Evolutionary conservation across 1,284 basidiomycete genomes (phyloP).

Genomic region (Trichosporon sp.): DNA sequence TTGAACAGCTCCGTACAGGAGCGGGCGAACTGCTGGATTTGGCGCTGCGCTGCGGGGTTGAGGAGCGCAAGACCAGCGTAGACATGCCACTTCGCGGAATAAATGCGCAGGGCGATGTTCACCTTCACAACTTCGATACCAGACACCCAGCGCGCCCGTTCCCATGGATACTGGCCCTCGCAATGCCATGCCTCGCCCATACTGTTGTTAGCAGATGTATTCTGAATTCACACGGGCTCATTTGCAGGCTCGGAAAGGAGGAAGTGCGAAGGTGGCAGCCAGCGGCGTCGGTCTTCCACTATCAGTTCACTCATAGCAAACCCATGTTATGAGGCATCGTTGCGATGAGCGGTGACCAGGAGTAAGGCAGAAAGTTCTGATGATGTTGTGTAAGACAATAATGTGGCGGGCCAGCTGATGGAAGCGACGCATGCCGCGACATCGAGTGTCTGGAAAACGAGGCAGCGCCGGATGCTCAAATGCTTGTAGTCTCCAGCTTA

Average conservation of each 20-base stretch:
- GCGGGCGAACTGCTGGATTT: slow-evolving; percentile 84
- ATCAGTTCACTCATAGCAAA: too few species aligned
- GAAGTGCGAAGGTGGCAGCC: background rate
- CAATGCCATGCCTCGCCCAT: slow-evolving; percentile 97
- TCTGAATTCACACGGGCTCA: too few species aligned
- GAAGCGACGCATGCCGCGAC: too few species aligned
- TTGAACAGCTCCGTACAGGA: slow-evolving; percentile 88
- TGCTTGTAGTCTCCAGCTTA: too few species aligned
- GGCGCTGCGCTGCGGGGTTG: slow-evolving; percentile 82
- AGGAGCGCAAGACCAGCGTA: slow-evolving; percentile 96
- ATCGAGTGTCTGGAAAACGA: too few species aligned
- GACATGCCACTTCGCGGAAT: slow-evolving; percentile 97
- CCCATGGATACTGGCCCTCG: slow-evolving; percentile 83
- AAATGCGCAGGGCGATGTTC: slow-evolving; percentile 93
- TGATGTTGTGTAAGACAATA: too few species aligned
- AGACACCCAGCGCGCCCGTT: slow-evolving; percentile 84
- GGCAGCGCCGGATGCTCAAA: too few species aligned
- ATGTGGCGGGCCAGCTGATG: too few species aligned
- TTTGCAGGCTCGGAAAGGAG: background rate
- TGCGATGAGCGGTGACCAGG: too few species aligned
- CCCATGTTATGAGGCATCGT: too few species aligned
- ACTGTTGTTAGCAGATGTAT: slow-evolving; percentile 49
- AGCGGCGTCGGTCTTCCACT: too few species aligned
- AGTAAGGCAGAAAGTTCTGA: too few species aligned
- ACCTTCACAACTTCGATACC: slow-evolving; percentile 98